phyloP scores from a whole-genome alignment of 257 asterid species.

The Solanum gracilifrons region DNA sequence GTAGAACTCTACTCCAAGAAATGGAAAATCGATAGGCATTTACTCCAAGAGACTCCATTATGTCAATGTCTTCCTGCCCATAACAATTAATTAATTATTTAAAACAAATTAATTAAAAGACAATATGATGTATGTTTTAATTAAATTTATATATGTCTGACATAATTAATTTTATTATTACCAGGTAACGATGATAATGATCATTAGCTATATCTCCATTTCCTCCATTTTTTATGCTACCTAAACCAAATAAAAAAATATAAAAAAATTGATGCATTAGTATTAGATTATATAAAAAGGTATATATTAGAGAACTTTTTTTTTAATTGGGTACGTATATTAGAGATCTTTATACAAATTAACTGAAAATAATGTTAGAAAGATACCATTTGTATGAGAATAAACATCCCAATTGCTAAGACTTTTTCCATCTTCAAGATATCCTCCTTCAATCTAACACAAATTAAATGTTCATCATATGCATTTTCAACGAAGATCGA shows the following conservation, averaged over 20 bases:
- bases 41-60: conserved; percentile 55
- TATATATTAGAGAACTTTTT: neutral
- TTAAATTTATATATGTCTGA: neutral
- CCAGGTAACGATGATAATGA: conserved; percentile 36
- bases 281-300: neutral
- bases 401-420: conserved; percentile 17
- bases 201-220: conserved; percentile 32
- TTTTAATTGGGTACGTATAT: neutral
- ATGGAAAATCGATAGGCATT: conserved; percentile 58
- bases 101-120: neutral
- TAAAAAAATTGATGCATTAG: neutral
- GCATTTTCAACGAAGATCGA: neutral
- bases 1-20: conserved; percentile 76
- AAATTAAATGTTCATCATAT: neutral
- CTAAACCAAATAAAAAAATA: conserved; percentile 4
- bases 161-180: neutral
- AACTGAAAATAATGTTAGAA: neutral
- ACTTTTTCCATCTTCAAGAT: conserved; percentile 16
- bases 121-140: neutral
- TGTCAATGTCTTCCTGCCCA: conserved; percentile 55
- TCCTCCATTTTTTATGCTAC: conserved; percentile 20
- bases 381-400: conserved; percentile 3
- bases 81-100: neutral
- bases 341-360: neutral
- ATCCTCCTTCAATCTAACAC: conserved; percentile 21